Conservation (phyloP, 768 basidiomycete genomes). For the Mycena capillaripes region DNA sequence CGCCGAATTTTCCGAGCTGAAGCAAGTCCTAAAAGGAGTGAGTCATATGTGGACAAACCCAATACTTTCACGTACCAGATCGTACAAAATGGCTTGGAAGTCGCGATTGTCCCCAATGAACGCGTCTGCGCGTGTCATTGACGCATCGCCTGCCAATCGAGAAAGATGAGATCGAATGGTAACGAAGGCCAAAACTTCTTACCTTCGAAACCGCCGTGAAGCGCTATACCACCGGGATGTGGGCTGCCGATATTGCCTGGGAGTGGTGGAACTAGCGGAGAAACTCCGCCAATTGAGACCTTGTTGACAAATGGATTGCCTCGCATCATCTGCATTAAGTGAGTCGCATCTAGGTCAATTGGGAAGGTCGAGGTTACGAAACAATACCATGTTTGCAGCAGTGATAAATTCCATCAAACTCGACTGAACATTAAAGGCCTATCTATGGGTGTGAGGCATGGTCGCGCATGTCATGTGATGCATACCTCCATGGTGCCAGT, state of each 20-base stretch:
- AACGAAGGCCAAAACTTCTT: neutral
- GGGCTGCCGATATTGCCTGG: constrained; percentile 22
- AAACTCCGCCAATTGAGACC: constrained; percentile 27
- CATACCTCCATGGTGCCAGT: constrained; percentile 20
- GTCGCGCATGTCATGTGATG: too few relatives aligned
- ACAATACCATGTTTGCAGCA: constrained; percentile 23
- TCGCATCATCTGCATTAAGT: constrained; percentile 25
- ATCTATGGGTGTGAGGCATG: neutral
- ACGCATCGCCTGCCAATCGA: constrained; percentile 19
- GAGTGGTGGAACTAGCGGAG: too few relatives aligned
- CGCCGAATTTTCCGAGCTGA: constrained; percentile 27
- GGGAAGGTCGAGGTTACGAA: neutral
- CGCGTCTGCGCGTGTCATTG: constrained; percentile 22
- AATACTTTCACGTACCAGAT: constrained; percentile 3
- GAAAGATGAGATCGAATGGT: neutral
- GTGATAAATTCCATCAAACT: neutral
- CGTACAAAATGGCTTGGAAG: constrained; percentile 26
- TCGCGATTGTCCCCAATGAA: constrained; percentile 32
- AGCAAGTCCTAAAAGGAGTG: constrained; percentile 16
- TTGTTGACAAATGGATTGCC: constrained; percentile 31
- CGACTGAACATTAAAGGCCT: constrained; percentile 21
- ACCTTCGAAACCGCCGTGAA: constrained; percentile 31
- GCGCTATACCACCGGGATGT: constrained; percentile 27
- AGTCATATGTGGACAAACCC: neutral
- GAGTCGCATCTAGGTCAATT: constrained; percentile 6